These are phyloP conservation scores for Lichtheimia corymbifera DNA, from an alignment of 371 early-diverging fungal genomes.

Conservation along the genomic window DNA sequence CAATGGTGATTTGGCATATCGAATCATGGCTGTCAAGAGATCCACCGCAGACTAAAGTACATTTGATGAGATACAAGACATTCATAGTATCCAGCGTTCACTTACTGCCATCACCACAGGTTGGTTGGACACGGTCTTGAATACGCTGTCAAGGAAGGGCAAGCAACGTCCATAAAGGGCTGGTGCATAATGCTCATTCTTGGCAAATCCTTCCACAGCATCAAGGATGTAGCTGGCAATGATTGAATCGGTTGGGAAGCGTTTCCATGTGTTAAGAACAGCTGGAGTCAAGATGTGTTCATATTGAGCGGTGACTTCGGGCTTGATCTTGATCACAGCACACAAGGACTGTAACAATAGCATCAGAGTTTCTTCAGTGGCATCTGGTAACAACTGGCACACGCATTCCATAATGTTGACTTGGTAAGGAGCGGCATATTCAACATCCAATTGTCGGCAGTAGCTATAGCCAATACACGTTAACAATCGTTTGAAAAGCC, in stretches of 20 bases:
- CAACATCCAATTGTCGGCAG: constrained; percentile 61
- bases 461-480: constrained; percentile 40
- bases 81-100: not conserved
- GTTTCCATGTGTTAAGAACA: constrained; percentile 77
- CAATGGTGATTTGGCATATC: constrained; percentile 69
- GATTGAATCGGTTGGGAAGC: constrained; percentile 67
- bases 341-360: constrained; percentile 81
- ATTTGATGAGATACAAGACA: not conserved
- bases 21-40: constrained; percentile 63
- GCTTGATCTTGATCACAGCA: constrained; percentile 72
- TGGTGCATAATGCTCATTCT: constrained; percentile 61
- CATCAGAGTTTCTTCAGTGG: constrained; percentile 78
- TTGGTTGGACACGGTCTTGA: constrained; percentile 48
- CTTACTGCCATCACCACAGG: constrained; percentile 58
- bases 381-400: constrained; percentile 60
- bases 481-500: not conserved
- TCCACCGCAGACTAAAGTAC: constrained; percentile 70
- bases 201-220: constrained; percentile 75
- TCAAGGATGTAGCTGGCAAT: constrained; percentile 76
- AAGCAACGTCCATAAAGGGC: constrained; percentile 69
- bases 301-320: constrained; percentile 67
- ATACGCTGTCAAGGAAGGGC: constrained; percentile 66
- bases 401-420: constrained; percentile 71
- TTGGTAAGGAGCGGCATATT: constrained; percentile 65
- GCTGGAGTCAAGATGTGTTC: constrained; percentile 75